Evolutionary conservation across 169 alveolate species (phyloP).

Genomic region (Plasmodium cynomolgi): DNA sequence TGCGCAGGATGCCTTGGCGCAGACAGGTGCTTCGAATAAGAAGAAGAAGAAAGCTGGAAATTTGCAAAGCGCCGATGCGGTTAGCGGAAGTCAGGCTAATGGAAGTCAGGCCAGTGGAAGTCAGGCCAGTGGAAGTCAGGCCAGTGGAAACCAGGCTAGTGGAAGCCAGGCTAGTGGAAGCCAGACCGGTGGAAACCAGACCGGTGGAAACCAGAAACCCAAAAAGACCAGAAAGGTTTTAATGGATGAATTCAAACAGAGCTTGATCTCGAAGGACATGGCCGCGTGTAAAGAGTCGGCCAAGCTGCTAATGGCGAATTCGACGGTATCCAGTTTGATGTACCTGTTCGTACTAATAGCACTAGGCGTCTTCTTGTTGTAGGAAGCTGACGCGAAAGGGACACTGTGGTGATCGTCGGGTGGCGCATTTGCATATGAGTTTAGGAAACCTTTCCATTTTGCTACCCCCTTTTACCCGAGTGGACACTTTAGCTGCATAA

Average conservation of each 20-base stretch:
- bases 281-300: conserved; percentile 10
- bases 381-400: neutral
- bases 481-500: neutral
- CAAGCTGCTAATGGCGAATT: conserved; percentile 1
- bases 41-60: neutral
- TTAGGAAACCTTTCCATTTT: neutral
- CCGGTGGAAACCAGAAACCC: neutral
- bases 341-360: conserved; percentile 18
- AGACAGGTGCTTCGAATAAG: neutral
- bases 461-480: neutral
- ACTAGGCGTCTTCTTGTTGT: neutral
- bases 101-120: neutral
- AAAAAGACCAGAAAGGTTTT: neutral
- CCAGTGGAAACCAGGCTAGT: neutral
- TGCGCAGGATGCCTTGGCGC: neutral
- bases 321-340: neutral
- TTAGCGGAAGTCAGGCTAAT: neutral
- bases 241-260: conserved; percentile 8
- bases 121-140: neutral
- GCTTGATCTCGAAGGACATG: conserved; percentile 23
- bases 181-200: neutral
- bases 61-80: neutral
- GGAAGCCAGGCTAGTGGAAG: neutral
- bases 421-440: neutral
- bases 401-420: neutral